Conservation (phyloP, 208 protist species). For the Leishmania arabica region DNA sequence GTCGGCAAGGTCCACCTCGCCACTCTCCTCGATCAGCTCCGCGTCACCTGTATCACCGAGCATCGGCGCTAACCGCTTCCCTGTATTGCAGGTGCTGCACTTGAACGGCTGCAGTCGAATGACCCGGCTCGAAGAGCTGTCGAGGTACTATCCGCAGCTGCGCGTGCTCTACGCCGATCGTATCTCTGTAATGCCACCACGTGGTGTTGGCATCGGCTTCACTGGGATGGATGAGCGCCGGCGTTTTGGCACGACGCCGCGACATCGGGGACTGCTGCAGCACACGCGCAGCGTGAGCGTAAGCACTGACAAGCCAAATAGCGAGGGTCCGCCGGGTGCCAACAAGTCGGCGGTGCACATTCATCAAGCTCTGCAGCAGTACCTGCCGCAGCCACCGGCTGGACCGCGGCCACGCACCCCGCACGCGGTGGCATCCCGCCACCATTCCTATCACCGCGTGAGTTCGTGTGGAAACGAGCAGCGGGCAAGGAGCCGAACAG, state of each 20-base stretch:
- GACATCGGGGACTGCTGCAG: conserved; percentile 9
- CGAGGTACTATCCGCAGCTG: conserved; percentile 19
- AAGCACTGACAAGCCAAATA: background rate
- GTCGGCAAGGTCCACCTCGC: conserved; percentile 1
- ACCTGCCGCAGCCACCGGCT: conserved; percentile 26
- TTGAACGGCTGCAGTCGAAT: conserved; percentile 50
- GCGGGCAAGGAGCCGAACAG: background rate
- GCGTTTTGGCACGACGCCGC: conserved; percentile 4
- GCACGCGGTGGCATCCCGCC: background rate
- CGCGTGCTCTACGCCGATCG: conserved; percentile 30
- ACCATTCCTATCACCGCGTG: conserved; percentile 1
- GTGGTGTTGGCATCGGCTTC: conserved; percentile 19
- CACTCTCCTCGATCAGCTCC: background rate
- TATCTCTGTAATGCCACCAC: conserved; percentile 9
- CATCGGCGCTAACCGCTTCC: conserved; percentile 6
- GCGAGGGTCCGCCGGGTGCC: background rate
- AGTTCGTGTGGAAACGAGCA: conserved; percentile 3
- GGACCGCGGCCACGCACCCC: conserved; percentile 19
- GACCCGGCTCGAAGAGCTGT: conserved; percentile 32
- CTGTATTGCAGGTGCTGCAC: conserved; percentile 44
- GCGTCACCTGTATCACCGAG: conserved; percentile 16
- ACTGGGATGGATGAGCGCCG: conserved; percentile 9
- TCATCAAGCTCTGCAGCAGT: conserved; percentile 24
- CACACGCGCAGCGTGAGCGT: conserved; percentile 8
- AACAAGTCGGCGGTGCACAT: conserved; percentile 11